Evolutionary conservation across 441 rosid genomes (phyloP).

Genomic region (Erysimum pusillum): DNA sequence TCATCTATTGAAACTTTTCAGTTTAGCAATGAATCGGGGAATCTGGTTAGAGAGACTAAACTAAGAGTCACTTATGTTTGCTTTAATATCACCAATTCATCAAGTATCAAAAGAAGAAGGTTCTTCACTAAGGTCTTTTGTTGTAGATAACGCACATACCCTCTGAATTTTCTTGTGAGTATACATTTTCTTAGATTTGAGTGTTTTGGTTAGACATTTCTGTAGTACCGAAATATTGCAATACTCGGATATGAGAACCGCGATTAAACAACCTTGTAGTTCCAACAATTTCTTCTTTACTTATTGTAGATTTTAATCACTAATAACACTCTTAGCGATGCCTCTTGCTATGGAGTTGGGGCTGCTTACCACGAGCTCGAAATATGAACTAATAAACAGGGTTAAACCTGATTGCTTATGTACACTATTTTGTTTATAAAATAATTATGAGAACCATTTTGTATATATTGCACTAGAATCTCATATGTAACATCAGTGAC

Average conservation of each 20-base stretch:
- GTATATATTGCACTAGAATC: neutral
- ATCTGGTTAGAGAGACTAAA: slow-evolving; percentile 63
- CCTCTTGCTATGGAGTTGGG: slow-evolving; percentile 2
- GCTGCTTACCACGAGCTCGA: neutral
- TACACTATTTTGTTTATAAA: neutral
- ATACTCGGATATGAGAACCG: too few relatives aligned
- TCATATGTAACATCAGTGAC: neutral
- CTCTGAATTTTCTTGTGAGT: slow-evolving; percentile 18
- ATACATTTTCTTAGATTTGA: slow-evolving; percentile 28
- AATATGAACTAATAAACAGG: neutral
- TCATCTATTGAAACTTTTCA: slow-evolving; percentile 36
- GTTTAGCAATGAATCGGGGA: slow-evolving; percentile 79
- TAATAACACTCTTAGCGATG: neutral
- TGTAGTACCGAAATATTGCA: neutral
- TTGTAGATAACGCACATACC: slow-evolving; percentile 59
- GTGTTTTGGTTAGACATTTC: neutral
- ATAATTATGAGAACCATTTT: neutral
- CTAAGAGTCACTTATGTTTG: slow-evolving; percentile 63
- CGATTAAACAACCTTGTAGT: too few relatives aligned
- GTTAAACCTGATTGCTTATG: neutral
- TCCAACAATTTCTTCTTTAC: neutral
- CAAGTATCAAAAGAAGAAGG: slow-evolving; percentile 71
- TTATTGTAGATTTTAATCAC: neutral
- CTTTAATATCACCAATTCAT: slow-evolving; percentile 50
- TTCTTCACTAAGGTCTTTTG: slow-evolving; percentile 71